These are phyloP conservation scores for Chlamydomonas schloesseri DNA, from an alignment of 139 green algal genomes.

Conservation along the genomic window DNA sequence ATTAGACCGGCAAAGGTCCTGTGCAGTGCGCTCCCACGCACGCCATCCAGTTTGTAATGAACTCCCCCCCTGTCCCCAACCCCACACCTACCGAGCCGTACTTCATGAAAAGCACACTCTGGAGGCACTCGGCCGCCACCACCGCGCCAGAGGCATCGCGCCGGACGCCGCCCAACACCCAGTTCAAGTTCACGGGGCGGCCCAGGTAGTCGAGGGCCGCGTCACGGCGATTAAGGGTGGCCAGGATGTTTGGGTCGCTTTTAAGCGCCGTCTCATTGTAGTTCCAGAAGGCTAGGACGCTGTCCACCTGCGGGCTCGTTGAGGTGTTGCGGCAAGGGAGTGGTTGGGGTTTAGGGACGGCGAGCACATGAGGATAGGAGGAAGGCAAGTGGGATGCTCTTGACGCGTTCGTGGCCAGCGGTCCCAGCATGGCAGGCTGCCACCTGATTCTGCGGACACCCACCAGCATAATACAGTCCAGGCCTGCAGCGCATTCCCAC, in stretches of 20 bases:
- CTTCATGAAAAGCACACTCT: conserved; percentile 11
- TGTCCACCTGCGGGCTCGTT: neutral
- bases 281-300: neutral
- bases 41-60: too few species aligned
- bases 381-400: too few species aligned
- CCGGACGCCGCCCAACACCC: conserved; percentile 19
- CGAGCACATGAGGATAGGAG: neutral
- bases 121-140: neutral
- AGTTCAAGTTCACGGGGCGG: neutral
- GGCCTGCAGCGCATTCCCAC: neutral
- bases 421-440: neutral
- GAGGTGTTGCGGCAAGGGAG: too few species aligned
- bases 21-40: neutral
- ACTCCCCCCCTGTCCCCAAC: neutral
- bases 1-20: too few species aligned
- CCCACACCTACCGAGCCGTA: neutral
- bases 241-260: neutral
- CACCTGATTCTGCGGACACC: neutral
- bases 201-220: neutral
- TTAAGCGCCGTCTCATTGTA: neutral
- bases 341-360: neutral
- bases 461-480: neutral
- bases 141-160: neutral
- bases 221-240: neutral
- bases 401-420: neutral